These are phyloP conservation scores for Miscanthus lutarioriparius DNA, from an alignment of 176 grass and related monocot genomes.

Conservation along the genomic window DNA sequence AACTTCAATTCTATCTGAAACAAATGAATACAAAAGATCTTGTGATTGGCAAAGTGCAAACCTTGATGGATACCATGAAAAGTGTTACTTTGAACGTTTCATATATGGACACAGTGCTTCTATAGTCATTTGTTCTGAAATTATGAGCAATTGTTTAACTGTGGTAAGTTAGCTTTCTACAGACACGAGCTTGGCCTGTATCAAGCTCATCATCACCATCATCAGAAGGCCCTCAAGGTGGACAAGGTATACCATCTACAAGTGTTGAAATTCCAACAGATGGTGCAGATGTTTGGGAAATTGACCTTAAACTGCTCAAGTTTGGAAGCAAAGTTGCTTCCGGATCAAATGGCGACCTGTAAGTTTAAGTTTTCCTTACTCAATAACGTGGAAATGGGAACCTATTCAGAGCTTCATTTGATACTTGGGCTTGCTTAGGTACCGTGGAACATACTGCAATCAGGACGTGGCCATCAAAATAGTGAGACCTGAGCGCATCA, in stretches of 20 bases:
- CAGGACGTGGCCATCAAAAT: slow-evolving; percentile 98
- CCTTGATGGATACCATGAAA: neutral
- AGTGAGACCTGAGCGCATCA: slow-evolving; percentile 68
- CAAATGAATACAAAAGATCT: neutral
- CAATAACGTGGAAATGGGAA: slow-evolving; percentile 8
- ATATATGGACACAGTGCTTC: neutral
- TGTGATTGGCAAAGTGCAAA: neutral
- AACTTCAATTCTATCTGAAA: neutral
- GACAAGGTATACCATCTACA: slow-evolving; percentile 33
- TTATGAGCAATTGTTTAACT: neutral
- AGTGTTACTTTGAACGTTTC: neutral
- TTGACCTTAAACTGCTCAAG: slow-evolving; percentile 67
- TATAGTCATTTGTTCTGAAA: slow-evolving; percentile 10
- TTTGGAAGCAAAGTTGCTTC: slow-evolving; percentile 78
- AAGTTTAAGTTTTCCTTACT: slow-evolving; percentile 44
- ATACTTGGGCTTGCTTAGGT: slow-evolving; percentile 49
- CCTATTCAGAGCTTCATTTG: slow-evolving; percentile 4
- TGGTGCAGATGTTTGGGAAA: slow-evolving; percentile 79
- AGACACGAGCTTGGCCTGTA: slow-evolving; percentile 47
- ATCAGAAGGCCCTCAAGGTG: slow-evolving; percentile 37
- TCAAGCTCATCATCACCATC: slow-evolving; percentile 40
- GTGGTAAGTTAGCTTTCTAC: slow-evolving; percentile 5
- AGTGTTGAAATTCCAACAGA: slow-evolving; percentile 82
- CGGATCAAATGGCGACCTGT: slow-evolving; percentile 82
- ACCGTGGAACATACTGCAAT: slow-evolving; percentile 77